These are phyloP conservation scores for Saccharomyces hybrid DNA, from an alignment of 1,139 yeast species.

Conservation along the genomic window DNA sequence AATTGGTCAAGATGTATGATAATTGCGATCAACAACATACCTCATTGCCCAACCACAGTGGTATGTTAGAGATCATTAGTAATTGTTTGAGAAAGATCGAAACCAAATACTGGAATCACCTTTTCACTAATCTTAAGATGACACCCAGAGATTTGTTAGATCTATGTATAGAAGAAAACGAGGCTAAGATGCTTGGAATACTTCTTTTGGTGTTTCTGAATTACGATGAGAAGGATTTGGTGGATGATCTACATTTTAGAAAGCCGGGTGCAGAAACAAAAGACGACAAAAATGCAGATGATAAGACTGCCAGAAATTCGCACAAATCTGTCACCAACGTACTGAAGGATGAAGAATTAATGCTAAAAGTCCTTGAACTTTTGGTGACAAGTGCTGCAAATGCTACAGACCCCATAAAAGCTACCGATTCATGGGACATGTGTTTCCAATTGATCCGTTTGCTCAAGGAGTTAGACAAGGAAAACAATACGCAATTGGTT, in stretches of 20 bases:
- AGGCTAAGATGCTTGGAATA: conserved; percentile 41
- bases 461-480: conserved; percentile 38
- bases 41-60: conserved; percentile 18
- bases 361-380: conserved; percentile 37
- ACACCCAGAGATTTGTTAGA: conserved; percentile 37
- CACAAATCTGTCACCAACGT: conserved; percentile 13
- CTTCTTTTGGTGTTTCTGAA: conserved; percentile 41
- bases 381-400: conserved; percentile 32
- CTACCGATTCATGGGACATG: conserved; percentile 42
- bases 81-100: conserved; percentile 63
- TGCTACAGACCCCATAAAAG: conserved; percentile 29
- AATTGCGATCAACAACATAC: conserved; percentile 8
- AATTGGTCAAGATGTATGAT: conserved; percentile 33
- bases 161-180: conserved; percentile 34
- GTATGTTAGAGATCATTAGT: conserved; percentile 43
- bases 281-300: conserved; percentile 9
- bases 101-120: conserved; percentile 49
- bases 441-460: conserved; percentile 43
- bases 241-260: conserved; percentile 14
- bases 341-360: conserved; percentile 34
- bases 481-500: conserved; percentile 22
- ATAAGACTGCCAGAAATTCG: neutral
- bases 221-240: conserved; percentile 28
- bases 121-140: conserved; percentile 38
- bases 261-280: conserved; percentile 11